Conservation (phyloP, 805 yeast species). For the Cyberlindnera samutprakarnensis region DNA sequence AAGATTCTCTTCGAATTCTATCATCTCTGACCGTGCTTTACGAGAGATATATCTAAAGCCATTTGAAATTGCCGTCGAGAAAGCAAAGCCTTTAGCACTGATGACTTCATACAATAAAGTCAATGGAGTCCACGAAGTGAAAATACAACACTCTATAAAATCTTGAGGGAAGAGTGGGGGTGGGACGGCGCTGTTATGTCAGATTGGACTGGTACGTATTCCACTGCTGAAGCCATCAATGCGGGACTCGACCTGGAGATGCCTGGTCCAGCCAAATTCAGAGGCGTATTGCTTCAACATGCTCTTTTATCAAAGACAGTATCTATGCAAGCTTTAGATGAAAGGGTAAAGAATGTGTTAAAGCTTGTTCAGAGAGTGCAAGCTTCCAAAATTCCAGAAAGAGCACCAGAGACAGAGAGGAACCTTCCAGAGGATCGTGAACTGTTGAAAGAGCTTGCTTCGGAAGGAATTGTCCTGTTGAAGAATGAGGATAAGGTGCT, state of each 20-base stretch:
- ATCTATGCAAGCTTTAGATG: conserved; percentile 35
- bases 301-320: conserved; percentile 31
- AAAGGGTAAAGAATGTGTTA: conserved; percentile 40
- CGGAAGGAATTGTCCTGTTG: conserved; percentile 48
- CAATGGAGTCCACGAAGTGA: conserved; percentile 50
- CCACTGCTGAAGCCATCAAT: conserved; percentile 36
- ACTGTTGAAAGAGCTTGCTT: conserved; percentile 36
- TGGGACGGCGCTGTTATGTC: conserved; percentile 49
- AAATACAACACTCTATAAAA: conserved; percentile 29
- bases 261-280: conserved; percentile 53
- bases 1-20: conserved; percentile 37
- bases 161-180: conserved; percentile 48
- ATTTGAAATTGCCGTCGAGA: conserved; percentile 48
- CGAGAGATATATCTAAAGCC: conserved; percentile 57
- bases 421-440: conserved; percentile 34
- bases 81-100: conserved; percentile 41
- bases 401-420: conserved; percentile 30
- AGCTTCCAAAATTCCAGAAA: conserved; percentile 33
- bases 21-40: conserved; percentile 49
- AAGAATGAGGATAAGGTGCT: conserved; percentile 41
- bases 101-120: conserved; percentile 59
- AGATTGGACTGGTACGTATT: conserved; percentile 57
- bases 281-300: conserved; percentile 28
- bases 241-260: conserved; percentile 56
- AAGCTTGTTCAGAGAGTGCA: conserved; percentile 37